These are phyloP conservation scores for Elongisporangium senticosum DNA, from an alignment of 352 stramenopile genomes.

Conservation along the genomic window DNA sequence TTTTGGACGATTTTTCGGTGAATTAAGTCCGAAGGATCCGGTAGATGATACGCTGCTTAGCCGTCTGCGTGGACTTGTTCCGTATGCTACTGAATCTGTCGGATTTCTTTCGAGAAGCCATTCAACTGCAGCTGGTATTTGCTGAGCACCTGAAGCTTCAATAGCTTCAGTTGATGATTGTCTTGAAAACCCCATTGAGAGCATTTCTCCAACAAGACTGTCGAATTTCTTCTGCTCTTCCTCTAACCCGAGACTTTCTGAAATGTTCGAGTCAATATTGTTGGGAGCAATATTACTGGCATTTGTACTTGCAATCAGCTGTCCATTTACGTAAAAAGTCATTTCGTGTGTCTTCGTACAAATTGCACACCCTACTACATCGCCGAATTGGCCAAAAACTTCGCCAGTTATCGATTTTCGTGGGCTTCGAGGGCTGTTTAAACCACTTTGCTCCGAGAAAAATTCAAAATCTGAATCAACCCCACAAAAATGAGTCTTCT, in stretches of 20 bases:
- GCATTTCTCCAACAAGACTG: slow-evolving; percentile 39
- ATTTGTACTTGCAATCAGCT: slow-evolving; percentile 15
- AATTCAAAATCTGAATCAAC: neutral
- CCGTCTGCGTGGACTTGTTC: neutral
- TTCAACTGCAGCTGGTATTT: slow-evolving; percentile 23
- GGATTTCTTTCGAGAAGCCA: slow-evolving; percentile 25
- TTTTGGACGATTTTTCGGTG: neutral
- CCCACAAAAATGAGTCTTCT: neutral
- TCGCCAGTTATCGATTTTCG: slow-evolving; percentile 25
- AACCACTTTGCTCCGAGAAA: slow-evolving; percentile 6
- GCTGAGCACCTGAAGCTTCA: slow-evolving; percentile 17
- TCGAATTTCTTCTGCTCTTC: slow-evolving; percentile 28
- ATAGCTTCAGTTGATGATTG: slow-evolving; percentile 31
- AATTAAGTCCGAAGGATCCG: neutral
- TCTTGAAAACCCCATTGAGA: slow-evolving; percentile 42
- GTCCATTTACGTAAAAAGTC: slow-evolving; percentile 61
- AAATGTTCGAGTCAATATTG: neutral
- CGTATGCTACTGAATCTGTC: neutral
- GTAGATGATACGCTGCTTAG: neutral
- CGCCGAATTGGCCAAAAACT: slow-evolving; percentile 38
- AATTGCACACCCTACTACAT: slow-evolving; percentile 54
- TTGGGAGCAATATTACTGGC: neutral
- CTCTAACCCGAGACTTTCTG: neutral
- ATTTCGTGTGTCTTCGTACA: slow-evolving; percentile 22
- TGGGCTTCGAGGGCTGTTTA: slow-evolving; percentile 18